Evolutionary conservation across 306 rosid species (phyloP).

Genomic region (Cyamopsis tetragonoloba): DNA sequence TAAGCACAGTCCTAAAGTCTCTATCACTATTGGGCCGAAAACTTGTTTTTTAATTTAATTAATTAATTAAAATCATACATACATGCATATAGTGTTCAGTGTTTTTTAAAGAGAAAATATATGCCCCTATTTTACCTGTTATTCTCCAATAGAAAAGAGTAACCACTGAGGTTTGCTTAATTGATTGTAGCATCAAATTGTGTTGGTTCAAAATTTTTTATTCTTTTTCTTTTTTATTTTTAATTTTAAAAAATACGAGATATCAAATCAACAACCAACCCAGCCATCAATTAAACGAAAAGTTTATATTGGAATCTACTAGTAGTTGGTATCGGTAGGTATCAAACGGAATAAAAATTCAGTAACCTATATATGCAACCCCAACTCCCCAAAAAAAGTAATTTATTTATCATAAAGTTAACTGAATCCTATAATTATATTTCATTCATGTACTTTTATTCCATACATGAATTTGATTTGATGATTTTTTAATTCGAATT

Average conservation of each 20-base stretch:
- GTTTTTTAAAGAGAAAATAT: too few relatives aligned
- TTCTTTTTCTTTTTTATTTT: background rate
- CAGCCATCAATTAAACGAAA: constrained; percentile 11
- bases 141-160: background rate
- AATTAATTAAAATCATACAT: too few relatives aligned
- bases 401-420: background rate
- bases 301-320: constrained; percentile 29
- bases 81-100: too few relatives aligned
- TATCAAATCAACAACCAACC: constrained; percentile 23
- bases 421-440: too few relatives aligned
- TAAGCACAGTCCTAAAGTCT: too few relatives aligned
- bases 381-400: background rate
- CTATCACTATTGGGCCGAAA: too few relatives aligned
- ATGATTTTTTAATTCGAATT: too few relatives aligned
- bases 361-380: background rate
- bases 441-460: too few relatives aligned
- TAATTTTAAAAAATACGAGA: background rate
- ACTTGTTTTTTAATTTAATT: too few relatives aligned
- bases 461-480: too few relatives aligned
- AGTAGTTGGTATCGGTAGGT: constrained; percentile 35
- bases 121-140: constrained; percentile 19
- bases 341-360: background rate
- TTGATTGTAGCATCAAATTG: background rate
- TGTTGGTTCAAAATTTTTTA: background rate
- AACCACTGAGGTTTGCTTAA: background rate